phyloP scores from a whole-genome alignment of 495 filamentous ascomycete genomes.

The Apodospora peruviana region DNA sequence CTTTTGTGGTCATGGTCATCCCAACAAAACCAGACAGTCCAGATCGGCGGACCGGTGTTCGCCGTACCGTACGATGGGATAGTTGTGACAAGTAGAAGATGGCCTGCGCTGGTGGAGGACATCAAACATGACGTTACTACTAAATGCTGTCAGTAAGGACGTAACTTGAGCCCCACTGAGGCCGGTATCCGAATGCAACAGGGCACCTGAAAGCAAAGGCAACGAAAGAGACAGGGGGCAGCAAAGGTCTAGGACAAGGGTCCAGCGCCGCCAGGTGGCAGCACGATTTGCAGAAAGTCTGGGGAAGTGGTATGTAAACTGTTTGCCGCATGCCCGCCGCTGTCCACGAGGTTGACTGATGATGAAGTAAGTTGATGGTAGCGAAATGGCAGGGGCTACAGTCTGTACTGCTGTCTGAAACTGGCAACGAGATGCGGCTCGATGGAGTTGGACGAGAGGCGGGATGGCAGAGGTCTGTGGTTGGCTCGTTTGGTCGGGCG shows the following conservation, averaged over 20 bases:
- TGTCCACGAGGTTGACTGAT: not conserved
- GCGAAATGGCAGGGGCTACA: no score
- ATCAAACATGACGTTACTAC: conserved; percentile 23
- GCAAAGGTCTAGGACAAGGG: conserved; percentile 15
- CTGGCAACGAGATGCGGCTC: conserved; percentile 11
- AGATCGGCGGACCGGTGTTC: conserved; percentile 10
- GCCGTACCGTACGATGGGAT: conserved; percentile 1
- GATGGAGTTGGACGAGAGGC: not conserved
- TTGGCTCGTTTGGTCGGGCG: no score
- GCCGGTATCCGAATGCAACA: conserved; percentile 2
- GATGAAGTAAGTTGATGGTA: not conserved
- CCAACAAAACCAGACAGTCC: not conserved
- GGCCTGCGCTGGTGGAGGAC: conserved; percentile 11
- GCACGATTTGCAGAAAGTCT: conserved; percentile 1
- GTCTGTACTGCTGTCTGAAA: no score
- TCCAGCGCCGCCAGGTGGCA: conserved; percentile 5
- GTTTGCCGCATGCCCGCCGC: not conserved
- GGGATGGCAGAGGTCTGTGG: not conserved
- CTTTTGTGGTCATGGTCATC: not conserved
- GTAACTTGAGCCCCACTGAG: no score
- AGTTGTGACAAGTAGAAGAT: conserved; percentile 7
- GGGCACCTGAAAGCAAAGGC: no score
- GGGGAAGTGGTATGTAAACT: not conserved
- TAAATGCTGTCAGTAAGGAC: no score
- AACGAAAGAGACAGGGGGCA: no score